These are phyloP conservation scores for Rhazya stricta DNA, from an alignment of 257 asterid species.

Conservation along the genomic window DNA sequence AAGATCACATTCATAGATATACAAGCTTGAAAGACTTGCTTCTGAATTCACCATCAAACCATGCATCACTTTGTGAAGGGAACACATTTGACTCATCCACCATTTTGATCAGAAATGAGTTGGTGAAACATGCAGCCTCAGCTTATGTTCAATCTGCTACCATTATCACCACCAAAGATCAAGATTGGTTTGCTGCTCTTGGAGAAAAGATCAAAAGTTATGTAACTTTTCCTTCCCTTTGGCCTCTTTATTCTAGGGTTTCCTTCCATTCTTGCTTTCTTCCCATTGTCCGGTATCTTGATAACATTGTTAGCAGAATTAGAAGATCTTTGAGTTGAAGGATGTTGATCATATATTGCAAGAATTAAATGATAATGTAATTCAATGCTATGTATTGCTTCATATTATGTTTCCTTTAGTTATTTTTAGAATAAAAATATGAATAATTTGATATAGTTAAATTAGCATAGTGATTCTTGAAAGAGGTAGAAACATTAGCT, in stretches of 20 bases:
- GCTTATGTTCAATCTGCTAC: slow-evolving; percentile 62
- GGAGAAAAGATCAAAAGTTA: slow-evolving; percentile 30
- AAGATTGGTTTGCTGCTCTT: slow-evolving; percentile 19
- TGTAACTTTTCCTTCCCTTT: slow-evolving; percentile 20
- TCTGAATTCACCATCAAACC: slow-evolving; percentile 19
- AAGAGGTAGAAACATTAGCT: no score
- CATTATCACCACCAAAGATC: slow-evolving; percentile 21
- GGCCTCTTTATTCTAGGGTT: slow-evolving; percentile 19
- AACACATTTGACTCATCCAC: slow-evolving; percentile 25
- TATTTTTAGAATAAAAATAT: no score
- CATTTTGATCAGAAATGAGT: slow-evolving; percentile 47
- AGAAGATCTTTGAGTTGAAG: slow-evolving; percentile 17
- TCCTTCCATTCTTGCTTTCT: slow-evolving; percentile 25
- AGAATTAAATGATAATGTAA: not conserved
- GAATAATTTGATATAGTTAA: no score
- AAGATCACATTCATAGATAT: slow-evolving; percentile 21
- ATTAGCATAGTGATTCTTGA: no score
- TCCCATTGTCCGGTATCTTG: slow-evolving; percentile 22
- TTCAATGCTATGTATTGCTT: not conserved
- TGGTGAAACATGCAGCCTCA: slow-evolving; percentile 68
- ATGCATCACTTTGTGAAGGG: slow-evolving; percentile 11
- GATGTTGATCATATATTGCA: no score
- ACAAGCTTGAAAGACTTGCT: slow-evolving; percentile 54
- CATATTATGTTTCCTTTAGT: no score
- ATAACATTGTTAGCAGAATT: slow-evolving; percentile 27